Evolutionary conservation across 2,329 filamentous ascomycete genomes (phyloP).

Genomic region (Coniochaeta sp.): DNA sequence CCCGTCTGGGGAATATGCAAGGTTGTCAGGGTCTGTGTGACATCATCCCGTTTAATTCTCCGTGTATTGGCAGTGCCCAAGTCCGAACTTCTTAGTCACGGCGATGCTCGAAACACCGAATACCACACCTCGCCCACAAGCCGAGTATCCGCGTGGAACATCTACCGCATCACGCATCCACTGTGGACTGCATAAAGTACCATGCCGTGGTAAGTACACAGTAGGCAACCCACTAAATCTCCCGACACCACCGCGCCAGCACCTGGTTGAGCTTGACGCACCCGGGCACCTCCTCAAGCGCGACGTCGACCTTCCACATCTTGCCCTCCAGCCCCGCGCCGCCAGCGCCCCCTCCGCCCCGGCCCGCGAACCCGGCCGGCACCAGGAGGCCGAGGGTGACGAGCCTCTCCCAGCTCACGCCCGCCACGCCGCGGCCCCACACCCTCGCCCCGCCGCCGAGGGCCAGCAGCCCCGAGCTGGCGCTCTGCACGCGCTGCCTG

Average conservation of each 20-base stretch:
- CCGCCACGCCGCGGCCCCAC: conserved; percentile 68
- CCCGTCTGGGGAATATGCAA: not conserved
- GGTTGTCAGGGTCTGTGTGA: not conserved
- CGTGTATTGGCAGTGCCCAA: conserved; percentile 3
- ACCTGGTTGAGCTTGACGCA: conserved; percentile 51
- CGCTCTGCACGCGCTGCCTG: conserved; percentile 64
- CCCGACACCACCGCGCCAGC: conserved; percentile 68
- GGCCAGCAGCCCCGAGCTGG: conserved; percentile 58
- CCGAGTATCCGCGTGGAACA: too few relatives aligned
- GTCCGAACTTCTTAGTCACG: not conserved
- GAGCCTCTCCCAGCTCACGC: conserved; percentile 68
- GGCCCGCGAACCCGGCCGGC: conserved; percentile 52
- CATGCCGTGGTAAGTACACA: too few relatives aligned
- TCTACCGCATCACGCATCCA: too few relatives aligned
- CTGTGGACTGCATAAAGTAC: too few relatives aligned
- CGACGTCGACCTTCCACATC: conserved; percentile 71
- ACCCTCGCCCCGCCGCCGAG: conserved; percentile 58
- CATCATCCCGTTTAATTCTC: not conserved
- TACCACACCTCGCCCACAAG: too few relatives aligned
- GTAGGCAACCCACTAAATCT: too few relatives aligned
- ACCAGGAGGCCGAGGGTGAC: conserved; percentile 62
- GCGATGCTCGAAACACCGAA: too few relatives aligned
- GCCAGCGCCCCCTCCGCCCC: conserved; percentile 23
- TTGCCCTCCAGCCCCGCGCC: conserved; percentile 52
- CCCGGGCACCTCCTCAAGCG: conserved; percentile 67